Base-by-base conservation (phyloP, 192 early-diverging fungal species). In the Coemansia sp. region DNA sequence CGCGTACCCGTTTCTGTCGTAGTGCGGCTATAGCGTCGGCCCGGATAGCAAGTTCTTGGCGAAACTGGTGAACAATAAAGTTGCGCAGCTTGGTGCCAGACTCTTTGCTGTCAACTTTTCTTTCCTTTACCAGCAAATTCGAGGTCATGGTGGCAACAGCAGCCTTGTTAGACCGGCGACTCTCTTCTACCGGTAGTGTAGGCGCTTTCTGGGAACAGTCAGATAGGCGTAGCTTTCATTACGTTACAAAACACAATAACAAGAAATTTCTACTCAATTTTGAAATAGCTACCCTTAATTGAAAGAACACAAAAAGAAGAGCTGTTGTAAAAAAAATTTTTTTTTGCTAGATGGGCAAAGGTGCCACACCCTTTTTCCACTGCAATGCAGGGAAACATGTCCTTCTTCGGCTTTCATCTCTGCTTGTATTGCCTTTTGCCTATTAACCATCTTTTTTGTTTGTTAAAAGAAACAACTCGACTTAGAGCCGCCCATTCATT, bases 1-100 rank as follows among this genome's bases (percentile, higher is more conserved):
- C 85, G 9, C 51, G 71, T 13, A 90, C 86, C 5, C 64, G 65
- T 57, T 81, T 81, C 53, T 81, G 62, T 1, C 79, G 74, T 38
- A 81, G 49, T 22, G 74, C 70, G 2, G 63, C 40, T 14, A 65
- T 70, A 7, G 65, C 48, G 22, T 81, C 79, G 2, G 64, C 57
- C 1, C 79, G 74, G 41, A 76, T 45, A 51, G 45, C 10, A n/a
- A 76, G 50, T 14, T 70, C 42, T 38, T 76, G 70, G 63, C 68
- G 73, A 50, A 76, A 76, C 57, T 70, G 64, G 25, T 62, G 70
- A n/a, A 69, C 54, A 46, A 81, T 61, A 45, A 38, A 81, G 25
- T 70, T 58, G 12, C 69, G 74, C 39, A 81, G 79, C 63, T 76
- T 75, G 6, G 64, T n/a, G 5, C 79, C 79, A 0, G 70, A 64